Conservation (phyloP, 2,329 filamentous ascomycete species). For the Diaporthe helianthi region DNA sequence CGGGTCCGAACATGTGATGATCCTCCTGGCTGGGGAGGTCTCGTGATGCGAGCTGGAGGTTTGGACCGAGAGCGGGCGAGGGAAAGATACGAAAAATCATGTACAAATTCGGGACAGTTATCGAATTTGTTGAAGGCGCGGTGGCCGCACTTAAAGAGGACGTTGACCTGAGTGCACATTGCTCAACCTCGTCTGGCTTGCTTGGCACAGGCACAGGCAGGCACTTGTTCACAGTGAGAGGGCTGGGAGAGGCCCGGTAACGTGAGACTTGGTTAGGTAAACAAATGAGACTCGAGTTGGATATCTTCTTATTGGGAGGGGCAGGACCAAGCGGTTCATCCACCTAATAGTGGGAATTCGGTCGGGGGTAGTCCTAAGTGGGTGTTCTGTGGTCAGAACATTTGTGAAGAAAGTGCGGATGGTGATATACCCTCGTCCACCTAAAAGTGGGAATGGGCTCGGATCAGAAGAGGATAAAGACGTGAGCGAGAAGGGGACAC, state of each 20-base stretch:
- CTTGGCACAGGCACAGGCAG: not conserved
- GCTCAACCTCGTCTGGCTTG: not conserved
- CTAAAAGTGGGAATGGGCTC: constrained; percentile 26
- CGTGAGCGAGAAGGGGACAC: not conserved
- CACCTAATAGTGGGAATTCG: constrained; percentile 35
- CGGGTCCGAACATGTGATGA: not conserved
- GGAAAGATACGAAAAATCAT: not conserved
- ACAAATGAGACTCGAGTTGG: not conserved
- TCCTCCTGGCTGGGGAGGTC: not conserved
- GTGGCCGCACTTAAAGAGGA: constrained; percentile 39
- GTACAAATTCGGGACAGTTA: constrained; percentile 37
- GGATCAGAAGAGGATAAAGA: constrained; percentile 7
- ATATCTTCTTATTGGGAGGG: not conserved
- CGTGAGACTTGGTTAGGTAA: not conserved
- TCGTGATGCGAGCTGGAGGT: not conserved
- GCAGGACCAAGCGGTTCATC: constrained; percentile 25
- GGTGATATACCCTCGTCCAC: constrained; percentile 12
- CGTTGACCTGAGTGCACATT: constrained; percentile 41
- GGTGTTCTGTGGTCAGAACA: constrained; percentile 12
- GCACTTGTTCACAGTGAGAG: not conserved
- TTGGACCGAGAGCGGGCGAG: not conserved
- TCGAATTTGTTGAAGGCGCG: constrained; percentile 39
- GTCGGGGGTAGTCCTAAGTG: constrained; percentile 1
- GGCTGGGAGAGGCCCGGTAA: not conserved
- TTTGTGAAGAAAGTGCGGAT: not conserved